These are phyloP conservation scores for Eleusine coracana DNA, from an alignment of 176 grass and related monocot genomes.

Conservation along the genomic window DNA sequence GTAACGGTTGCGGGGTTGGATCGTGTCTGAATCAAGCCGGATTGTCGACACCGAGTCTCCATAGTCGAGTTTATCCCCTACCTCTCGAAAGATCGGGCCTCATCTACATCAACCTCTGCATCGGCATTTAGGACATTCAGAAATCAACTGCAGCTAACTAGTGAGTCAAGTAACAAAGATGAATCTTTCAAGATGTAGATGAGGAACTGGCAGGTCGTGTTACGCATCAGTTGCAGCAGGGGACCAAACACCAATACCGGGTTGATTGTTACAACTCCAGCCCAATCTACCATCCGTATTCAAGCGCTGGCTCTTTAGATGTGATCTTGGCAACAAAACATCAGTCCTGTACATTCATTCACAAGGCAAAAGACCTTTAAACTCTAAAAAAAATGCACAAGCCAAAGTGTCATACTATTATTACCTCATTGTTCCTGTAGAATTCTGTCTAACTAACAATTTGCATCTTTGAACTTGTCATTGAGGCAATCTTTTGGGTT, in stretches of 20 bases:
- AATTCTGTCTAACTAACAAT: constrained; percentile 52
- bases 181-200: constrained; percentile 37
- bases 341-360: not conserved
- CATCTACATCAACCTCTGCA: constrained; percentile 1
- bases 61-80: too few species aligned
- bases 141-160: not conserved
- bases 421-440: constrained; percentile 39
- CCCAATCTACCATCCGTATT: not conserved
- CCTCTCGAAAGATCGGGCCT: too few species aligned
- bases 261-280: not conserved
- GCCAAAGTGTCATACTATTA: not conserved
- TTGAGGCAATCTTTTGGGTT: constrained; percentile 44
- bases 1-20: too few species aligned
- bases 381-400: too few species aligned
- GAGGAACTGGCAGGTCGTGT: not conserved
- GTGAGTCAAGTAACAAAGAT: too few species aligned
- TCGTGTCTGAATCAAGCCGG: too few species aligned
- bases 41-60: too few species aligned
- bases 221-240: not conserved
- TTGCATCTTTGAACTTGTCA: constrained; percentile 46
- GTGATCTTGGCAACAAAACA: not conserved
- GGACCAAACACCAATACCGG: not conserved
- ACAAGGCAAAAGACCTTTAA: too few species aligned
- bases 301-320: not conserved
- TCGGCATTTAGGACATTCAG: not conserved